Evolutionary conservation across 2,329 filamentous ascomycete species (phyloP).

Genomic region (Pseudocercospora ulei): DNA sequence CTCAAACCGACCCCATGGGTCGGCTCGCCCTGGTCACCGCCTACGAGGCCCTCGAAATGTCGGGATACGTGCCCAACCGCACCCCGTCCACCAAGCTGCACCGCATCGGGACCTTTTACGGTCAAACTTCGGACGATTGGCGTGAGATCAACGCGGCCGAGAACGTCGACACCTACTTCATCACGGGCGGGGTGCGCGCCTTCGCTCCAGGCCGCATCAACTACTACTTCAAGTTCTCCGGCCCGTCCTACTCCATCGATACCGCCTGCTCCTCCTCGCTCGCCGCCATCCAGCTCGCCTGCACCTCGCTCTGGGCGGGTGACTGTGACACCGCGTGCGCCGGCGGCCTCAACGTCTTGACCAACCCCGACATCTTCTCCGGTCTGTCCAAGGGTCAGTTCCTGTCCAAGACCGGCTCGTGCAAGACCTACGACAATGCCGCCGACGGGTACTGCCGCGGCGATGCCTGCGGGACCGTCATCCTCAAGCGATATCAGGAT

Average conservation of each 20-base stretch:
- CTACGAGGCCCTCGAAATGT: conserved; percentile 74
- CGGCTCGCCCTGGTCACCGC: conserved; percentile 65
- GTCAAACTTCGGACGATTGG: conserved; percentile 67
- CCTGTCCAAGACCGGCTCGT: conserved; percentile 64
- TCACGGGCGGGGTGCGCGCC: conserved; percentile 53
- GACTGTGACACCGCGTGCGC: conserved; percentile 75
- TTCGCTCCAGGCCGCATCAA: conserved; percentile 58
- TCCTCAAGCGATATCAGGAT: conserved; percentile 71
- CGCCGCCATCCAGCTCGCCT: conserved; percentile 61
- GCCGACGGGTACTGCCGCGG: conserved; percentile 77
- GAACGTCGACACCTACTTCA: conserved; percentile 61
- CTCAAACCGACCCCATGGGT: conserved; percentile 73
- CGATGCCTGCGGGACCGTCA: conserved; percentile 62
- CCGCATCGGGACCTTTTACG: conserved; percentile 63
- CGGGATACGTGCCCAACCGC: conserved; percentile 63
- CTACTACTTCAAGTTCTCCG: conserved; percentile 68
- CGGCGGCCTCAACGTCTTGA: conserved; percentile 67
- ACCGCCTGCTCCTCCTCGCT: conserved; percentile 70
- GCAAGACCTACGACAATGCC: conserved; percentile 70
- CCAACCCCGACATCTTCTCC: conserved; percentile 70
- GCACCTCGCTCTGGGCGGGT: conserved; percentile 61
- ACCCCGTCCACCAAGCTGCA: conserved; percentile 57
- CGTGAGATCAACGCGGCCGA: conserved; percentile 64
- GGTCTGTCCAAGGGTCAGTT: conserved; percentile 69
- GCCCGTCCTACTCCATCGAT: conserved; percentile 62